A percentile compares a stretch with the other conserved stretches of the same genome.
Conservation (phyloP, 768 basidiomycete genomes). For the Gymnopilus junonius region DNA sequence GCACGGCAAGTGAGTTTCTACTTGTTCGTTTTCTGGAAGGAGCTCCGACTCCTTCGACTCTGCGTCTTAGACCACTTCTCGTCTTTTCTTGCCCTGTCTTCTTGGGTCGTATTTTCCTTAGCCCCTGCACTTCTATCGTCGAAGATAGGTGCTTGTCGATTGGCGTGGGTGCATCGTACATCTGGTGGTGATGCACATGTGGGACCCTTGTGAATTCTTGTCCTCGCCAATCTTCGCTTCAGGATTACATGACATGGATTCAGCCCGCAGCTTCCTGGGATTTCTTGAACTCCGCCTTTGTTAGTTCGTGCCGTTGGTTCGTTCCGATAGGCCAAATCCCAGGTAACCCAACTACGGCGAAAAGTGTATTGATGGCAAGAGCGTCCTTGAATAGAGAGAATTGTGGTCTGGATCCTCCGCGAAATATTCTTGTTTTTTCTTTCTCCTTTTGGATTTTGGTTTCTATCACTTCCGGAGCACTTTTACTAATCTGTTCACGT, state of each 20-base stretch:
- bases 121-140: background rate
- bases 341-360: background rate
- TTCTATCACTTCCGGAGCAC: background rate
- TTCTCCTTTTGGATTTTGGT: background rate
- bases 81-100: background rate
- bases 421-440: background rate
- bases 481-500: conserved; percentile 1
- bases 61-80: background rate
- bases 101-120: background rate
- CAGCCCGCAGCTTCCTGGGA: too few species aligned
- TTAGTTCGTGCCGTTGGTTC: too few species aligned
- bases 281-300: too few species aligned
- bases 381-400: background rate
- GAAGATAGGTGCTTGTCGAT: background rate
- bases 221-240: background rate
- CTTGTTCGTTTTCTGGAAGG: conserved; percentile 2
- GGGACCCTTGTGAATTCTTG: background rate
- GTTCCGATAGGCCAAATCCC: too few species aligned
- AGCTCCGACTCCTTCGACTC: background rate
- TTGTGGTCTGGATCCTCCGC: background rate
- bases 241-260: background rate
- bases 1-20: conserved; percentile 90
- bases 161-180: background rate
- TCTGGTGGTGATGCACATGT: background rate
- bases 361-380: background rate